Evolutionary conservation across 2,329 filamentous ascomycete species (phyloP).

Genomic region (Plectosphaerella plurivora): DNA sequence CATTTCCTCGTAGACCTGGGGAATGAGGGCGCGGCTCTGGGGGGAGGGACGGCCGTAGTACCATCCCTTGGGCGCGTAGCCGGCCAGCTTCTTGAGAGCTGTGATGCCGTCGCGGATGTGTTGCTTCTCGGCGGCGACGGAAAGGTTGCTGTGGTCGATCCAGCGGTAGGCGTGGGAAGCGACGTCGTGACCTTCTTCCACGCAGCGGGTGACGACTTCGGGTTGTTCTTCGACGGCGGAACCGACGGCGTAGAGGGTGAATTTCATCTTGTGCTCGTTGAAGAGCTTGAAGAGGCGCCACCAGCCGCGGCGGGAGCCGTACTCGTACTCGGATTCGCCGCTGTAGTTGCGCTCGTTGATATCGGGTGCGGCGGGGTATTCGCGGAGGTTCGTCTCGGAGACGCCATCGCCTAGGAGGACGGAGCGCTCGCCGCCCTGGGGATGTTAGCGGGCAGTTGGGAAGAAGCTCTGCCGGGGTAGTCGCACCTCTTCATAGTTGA

Average conservation of each 20-base stretch:
- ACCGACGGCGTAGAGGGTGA: constrained; percentile 45
- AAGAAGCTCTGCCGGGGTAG: not conserved
- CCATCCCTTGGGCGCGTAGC: constrained; percentile 42
- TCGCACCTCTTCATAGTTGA: constrained; percentile 38
- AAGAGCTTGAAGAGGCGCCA: constrained; percentile 46
- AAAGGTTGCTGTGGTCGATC: constrained; percentile 44
- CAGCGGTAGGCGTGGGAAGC: constrained; percentile 45
- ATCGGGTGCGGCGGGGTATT: constrained; percentile 29
- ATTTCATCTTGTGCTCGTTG: constrained; percentile 42
- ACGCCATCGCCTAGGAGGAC: constrained; percentile 32
- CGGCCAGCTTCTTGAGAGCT: constrained; percentile 34
- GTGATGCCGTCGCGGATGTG: constrained; percentile 38
- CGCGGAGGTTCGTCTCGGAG: constrained; percentile 30
- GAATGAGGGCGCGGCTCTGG: constrained; percentile 38
- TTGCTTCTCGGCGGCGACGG: constrained; percentile 39
- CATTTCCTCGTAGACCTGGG: constrained; percentile 47
- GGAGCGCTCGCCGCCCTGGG: constrained; percentile 26
- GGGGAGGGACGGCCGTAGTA: constrained; percentile 43
- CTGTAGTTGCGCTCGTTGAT: constrained; percentile 40
- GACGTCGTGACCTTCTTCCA: constrained; percentile 45
- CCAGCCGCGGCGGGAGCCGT: constrained; percentile 42
- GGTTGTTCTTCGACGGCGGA: constrained; percentile 43
- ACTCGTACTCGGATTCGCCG: constrained; percentile 46
- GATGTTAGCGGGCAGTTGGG: not conserved
- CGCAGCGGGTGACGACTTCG: constrained; percentile 38